phyloP scores from a whole-genome alignment of 805 yeast genomes.

The Wickerhamiella brachini region DNA sequence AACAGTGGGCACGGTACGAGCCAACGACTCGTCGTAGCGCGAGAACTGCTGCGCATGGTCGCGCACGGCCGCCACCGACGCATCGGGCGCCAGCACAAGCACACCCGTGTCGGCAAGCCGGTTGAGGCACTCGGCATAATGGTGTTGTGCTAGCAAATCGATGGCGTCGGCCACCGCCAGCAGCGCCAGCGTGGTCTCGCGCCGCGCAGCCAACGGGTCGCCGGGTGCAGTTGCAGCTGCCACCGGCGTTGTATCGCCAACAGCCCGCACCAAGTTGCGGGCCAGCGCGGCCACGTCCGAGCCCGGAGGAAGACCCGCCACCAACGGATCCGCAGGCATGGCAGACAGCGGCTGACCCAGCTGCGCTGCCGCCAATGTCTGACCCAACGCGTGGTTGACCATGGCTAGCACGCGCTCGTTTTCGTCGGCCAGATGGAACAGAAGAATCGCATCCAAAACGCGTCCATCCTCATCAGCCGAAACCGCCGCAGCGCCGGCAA shows the following conservation, averaged over 20 bases:
- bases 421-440: slow-evolving; percentile 82
- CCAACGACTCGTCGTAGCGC: slow-evolving; percentile 51
- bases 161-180: slow-evolving; percentile 58
- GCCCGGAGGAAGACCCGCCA: slow-evolving; percentile 3
- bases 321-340: slow-evolving; percentile 17
- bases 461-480: slow-evolving; percentile 89
- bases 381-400: slow-evolving; percentile 66
- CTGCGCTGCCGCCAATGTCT: slow-evolving; percentile 57
- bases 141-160: slow-evolving; percentile 37
- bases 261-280: slow-evolving; percentile 25
- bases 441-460: slow-evolving; percentile 64
- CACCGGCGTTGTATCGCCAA: slow-evolving; percentile 25
- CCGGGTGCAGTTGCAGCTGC: slow-evolving; percentile 42
- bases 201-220: slow-evolving; percentile 32
- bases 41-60: slow-evolving; percentile 54
- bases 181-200: slow-evolving; percentile 51
- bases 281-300: slow-evolving; percentile 27
- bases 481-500: slow-evolving; percentile 73
- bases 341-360: slow-evolving; percentile 40
- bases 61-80: slow-evolving; percentile 43
- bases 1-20: slow-evolving; percentile 67
- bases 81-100: slow-evolving; percentile 41
- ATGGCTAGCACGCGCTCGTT: slow-evolving; percentile 65
- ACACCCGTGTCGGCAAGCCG: slow-evolving; percentile 47
- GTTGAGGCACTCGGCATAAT: slow-evolving; percentile 46